phyloP scores from a whole-genome alignment of 1,284 basidiomycete species.

The Peniophora sp. region DNA sequence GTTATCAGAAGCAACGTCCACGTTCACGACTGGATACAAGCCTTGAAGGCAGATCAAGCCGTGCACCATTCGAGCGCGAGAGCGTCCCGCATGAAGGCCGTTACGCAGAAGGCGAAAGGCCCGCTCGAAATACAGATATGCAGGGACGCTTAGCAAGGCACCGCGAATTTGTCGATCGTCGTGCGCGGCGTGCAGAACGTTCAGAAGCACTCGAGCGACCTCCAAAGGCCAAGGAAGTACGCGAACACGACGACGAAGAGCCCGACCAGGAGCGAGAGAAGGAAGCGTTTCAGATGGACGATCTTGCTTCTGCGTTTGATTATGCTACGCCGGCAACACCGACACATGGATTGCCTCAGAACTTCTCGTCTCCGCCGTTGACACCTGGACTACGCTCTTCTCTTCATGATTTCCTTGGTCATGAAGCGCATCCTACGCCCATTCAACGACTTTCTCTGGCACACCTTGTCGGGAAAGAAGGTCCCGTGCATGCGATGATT shows the following conservation, averaged over 20 bases:
- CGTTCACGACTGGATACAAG: too few relatives aligned
- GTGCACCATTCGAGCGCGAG: too few relatives aligned
- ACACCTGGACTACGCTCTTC: constrained; percentile 52
- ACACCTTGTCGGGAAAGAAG: constrained; percentile 32
- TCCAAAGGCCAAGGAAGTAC: too few relatives aligned
- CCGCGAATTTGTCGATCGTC: too few relatives aligned
- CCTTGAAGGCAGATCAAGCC: too few relatives aligned
- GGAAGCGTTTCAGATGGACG: background rate
- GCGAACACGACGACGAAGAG: background rate
- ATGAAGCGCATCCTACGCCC: constrained; percentile 50
- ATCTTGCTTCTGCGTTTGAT: constrained; percentile 31
- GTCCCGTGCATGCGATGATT: constrained; percentile 46
- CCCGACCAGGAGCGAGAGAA: background rate
- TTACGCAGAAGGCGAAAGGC: too few relatives aligned
- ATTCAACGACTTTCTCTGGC: constrained; percentile 70
- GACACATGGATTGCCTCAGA: constrained; percentile 15
- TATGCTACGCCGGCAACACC: constrained; percentile 18
- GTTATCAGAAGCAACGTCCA: too few relatives aligned
- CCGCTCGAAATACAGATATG: too few relatives aligned
- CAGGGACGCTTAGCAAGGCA: too few relatives aligned
- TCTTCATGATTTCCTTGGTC: constrained; percentile 48
- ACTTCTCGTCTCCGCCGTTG: constrained; percentile 63
- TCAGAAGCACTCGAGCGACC: too few relatives aligned
- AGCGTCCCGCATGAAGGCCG: too few relatives aligned
- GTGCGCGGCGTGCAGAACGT: too few relatives aligned